Percentiles rank a stretch among this genome's conserved stretches.
phyloP scores from a whole-genome alignment of 1,139 yeast genomes.

The Yamadazyma friedrichii region DNA sequence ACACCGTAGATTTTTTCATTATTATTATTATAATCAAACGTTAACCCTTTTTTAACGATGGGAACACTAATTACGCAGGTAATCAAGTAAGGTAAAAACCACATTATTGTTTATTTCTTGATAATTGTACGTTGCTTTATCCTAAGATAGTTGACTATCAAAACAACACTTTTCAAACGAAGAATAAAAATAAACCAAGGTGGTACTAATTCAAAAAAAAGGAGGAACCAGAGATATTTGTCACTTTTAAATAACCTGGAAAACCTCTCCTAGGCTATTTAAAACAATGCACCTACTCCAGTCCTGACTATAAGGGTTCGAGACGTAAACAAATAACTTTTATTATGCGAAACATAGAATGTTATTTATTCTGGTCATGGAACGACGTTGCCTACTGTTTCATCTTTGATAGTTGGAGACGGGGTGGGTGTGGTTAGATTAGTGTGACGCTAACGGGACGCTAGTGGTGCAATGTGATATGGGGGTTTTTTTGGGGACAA shows the following conservation, averaged over 20 bases:
- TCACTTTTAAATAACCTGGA: slow-evolving; percentile 1
- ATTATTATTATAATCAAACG: slow-evolving; percentile 45
- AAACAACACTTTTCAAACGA: no score
- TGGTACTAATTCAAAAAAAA: background rate
- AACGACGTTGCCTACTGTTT: no score
- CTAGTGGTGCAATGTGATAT: no score
- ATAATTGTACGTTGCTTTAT: background rate
- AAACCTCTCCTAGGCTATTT: no score
- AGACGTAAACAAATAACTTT: background rate
- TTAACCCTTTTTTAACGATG: slow-evolving; percentile 10
- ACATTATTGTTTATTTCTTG: slow-evolving; percentile 1
- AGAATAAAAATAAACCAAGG: background rate
- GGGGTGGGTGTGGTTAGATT: no score
- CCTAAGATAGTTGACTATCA: background rate
- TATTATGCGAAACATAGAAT: background rate
- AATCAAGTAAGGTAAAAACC: slow-evolving; percentile 1
- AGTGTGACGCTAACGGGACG: no score
- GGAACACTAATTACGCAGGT: slow-evolving; percentile 7
- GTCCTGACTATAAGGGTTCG: slow-evolving; percentile 1
- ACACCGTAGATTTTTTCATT: slow-evolving; percentile 67
- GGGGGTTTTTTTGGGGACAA: no score
- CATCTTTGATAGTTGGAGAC: no score
- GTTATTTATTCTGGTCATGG: background rate
- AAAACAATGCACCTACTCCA: no score
- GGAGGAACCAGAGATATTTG: background rate